A percentile compares a stretch with the other conserved stretches of the same genome.
phyloP scores from a whole-genome alignment of 2,329 filamentous ascomycete species.

The Conoideocrella luteorostrata region DNA sequence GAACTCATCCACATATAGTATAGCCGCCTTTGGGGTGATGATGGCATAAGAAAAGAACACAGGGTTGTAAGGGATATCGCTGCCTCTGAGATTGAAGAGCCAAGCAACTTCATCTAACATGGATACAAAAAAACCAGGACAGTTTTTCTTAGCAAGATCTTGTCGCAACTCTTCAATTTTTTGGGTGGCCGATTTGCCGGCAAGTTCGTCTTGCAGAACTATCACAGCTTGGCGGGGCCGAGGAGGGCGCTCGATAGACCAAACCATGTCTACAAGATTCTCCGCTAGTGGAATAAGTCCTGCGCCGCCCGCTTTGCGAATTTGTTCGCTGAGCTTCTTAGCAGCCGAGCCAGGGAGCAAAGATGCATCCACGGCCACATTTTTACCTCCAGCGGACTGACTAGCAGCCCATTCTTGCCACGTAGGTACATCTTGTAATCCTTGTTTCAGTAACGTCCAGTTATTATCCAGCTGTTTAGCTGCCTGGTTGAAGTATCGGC shows the following conservation, averaged over 20 bases:
- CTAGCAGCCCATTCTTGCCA: constrained; percentile 96
- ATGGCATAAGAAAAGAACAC: constrained; percentile 97
- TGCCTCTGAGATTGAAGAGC: constrained; percentile 96
- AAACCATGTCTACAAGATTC: constrained; percentile 89
- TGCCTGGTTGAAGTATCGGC: constrained; percentile 97
- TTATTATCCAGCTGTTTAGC: constrained; percentile 83
- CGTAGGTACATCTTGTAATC: constrained; percentile 86
- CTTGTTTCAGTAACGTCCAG: constrained; percentile 88
- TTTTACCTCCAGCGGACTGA: constrained; percentile 78
- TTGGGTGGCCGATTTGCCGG: constrained; percentile 73
- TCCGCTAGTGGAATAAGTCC: constrained; percentile 68
- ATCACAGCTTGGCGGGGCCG: constrained; percentile 71
- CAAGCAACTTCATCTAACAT: constrained; percentile 96
- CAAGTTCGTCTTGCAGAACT: constrained; percentile 63
- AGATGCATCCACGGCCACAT: constrained; percentile 84
- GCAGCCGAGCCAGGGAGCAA: constrained; percentile 63
- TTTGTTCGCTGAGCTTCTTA: constrained; percentile 72
- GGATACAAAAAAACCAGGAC: constrained; percentile 79
- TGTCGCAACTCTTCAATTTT: constrained; percentile 87
- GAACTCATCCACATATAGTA: constrained; percentile 74
- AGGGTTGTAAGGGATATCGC: constrained; percentile 94
- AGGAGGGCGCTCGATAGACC: constrained; percentile 66
- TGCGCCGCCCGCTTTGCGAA: constrained; percentile 77
- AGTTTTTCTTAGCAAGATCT: constrained; percentile 85
- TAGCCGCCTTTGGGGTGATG: constrained; percentile 69